Conservation (phyloP, 495 filamentous ascomycete genomes). For the Penicillium herquei region DNA sequence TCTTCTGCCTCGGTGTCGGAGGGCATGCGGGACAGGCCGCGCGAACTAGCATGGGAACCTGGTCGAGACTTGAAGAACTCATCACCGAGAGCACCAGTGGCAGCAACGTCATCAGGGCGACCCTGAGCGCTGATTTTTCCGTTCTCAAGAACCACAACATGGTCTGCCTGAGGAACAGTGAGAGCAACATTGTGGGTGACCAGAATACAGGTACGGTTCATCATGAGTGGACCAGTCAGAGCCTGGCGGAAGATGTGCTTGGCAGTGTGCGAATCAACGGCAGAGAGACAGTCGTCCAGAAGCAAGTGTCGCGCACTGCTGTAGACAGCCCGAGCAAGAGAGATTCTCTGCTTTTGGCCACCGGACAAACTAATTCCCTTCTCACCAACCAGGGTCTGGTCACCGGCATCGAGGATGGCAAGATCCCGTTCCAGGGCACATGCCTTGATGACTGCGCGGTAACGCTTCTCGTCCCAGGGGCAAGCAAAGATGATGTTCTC, state of each 20-base stretch:
- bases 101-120: slow-evolving; percentile 68
- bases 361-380: slow-evolving; percentile 97
- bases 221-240: slow-evolving; percentile 87
- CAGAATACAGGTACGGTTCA: slow-evolving; percentile 83
- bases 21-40: slow-evolving; percentile 68
- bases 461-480: slow-evolving; percentile 76
- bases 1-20: slow-evolving; percentile 53
- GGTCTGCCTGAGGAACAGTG: slow-evolving; percentile 72
- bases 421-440: slow-evolving; percentile 94
- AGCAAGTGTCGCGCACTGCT: slow-evolving; percentile 87
- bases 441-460: slow-evolving; percentile 82
- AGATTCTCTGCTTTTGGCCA: slow-evolving; percentile 97
- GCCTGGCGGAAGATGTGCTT: slow-evolving; percentile 98
- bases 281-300: slow-evolving; percentile 93
- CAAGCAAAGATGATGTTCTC: slow-evolving; percentile 95
- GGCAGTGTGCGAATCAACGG: slow-evolving; percentile 97
- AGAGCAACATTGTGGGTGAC: slow-evolving; percentile 95
- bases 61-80: slow-evolving; percentile 74
- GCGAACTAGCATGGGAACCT: slow-evolving; percentile 61
- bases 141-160: slow-evolving; percentile 84
- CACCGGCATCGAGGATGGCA: slow-evolving; percentile 86
- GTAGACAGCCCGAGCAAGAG: slow-evolving; percentile 89
- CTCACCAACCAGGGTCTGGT: slow-evolving; percentile 93
- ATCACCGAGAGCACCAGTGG: slow-evolving; percentile 81
- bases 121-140: slow-evolving; percentile 79